phyloP scores from a whole-genome alignment of 176 grass and related monocot species.

The Puya raimondii region DNA sequence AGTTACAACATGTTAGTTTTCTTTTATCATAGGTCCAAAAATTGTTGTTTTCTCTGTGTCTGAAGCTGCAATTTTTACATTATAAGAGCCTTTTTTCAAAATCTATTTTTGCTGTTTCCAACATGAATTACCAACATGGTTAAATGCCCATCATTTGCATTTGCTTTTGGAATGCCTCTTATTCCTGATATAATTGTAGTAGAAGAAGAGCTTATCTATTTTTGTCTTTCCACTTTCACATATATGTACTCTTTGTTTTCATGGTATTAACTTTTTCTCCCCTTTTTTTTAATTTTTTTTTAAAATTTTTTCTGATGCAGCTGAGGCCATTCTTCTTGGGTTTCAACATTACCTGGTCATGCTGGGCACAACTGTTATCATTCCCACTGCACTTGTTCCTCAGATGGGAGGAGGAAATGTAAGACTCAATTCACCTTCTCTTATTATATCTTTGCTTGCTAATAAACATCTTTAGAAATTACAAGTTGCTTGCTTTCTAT shows the following conservation, averaged over 20 bases:
- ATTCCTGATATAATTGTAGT: no score
- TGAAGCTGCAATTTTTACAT: no score
- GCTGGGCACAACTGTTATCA: slow-evolving; percentile 94
- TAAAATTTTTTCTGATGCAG: slow-evolving; percentile 35
- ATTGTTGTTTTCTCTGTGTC: no score
- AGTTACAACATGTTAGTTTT: no score
- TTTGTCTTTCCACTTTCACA: background rate
- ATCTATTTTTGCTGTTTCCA: no score
- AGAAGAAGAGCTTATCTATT: no score
- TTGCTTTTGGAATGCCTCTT: no score
- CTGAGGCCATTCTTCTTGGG: slow-evolving; percentile 93
- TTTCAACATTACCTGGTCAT: slow-evolving; percentile 98
- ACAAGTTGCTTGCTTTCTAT: no score
- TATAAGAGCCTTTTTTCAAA: no score
- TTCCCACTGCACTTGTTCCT: slow-evolving; percentile 95
- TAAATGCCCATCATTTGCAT: no score
- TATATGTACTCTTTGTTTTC: background rate
- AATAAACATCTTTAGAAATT: background rate
- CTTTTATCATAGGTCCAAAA: no score
- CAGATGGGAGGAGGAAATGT: slow-evolving; percentile 99
- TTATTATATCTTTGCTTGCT: background rate
- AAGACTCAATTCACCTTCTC: slow-evolving; percentile 13
- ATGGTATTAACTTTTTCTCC: background rate
- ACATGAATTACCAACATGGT: no score
- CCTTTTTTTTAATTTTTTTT: background rate